Evolutionary conservation across 208 protist species (phyloP), one percentile per base, ranked within the genome.

Genomic region (Trichomonas tenax): DNA sequence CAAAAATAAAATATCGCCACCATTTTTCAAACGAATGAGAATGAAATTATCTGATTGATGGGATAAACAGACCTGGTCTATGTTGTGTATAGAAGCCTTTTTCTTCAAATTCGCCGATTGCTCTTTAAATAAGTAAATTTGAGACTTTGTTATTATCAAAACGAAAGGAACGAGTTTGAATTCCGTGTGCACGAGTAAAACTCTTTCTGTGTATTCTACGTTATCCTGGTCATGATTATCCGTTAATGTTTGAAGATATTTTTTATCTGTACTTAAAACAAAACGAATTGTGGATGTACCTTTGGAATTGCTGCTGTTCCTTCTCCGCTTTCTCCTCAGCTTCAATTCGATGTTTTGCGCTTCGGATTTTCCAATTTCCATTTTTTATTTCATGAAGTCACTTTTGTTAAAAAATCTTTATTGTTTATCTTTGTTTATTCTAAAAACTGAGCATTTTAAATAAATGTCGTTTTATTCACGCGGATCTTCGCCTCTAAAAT

Each of bases 21-120:
- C 26, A 44, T 82, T 82, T 41, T 86, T 86, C 17, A 10, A 14
- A 44, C 82, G 17, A n/a, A 90, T 90, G 23, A 90, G 36, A 36
- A 90, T 90, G 82, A 90, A 90, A 90, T 90, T 90, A n/a, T 90
- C 82, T 23, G 82, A 48, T 90, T 90, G 82, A 48, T 90, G 82
- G 9, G 82, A 90, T 21, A 90, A 36, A 21, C 82, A 90, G n/a
- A 90, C 41, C 8, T 26, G 11, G 6, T 90, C 41, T 23, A 90
- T 90, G 23, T 48, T 45, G 10, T 90, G 34, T 11, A 45, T 10
- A 23, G 41, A 90, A n/a, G 1, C 23, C 11, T 26, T 44, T 8
- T 90, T 36, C 40, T 90, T 90, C 6, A 90, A 31, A 44, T 90
- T 90, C 34, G n/a, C 82, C 21, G 82, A 90, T 48, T 90, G 34